A percentile compares a stretch with the other conserved stretches of the same genome.
phyloP scores from a whole-genome alignment of 1,284 basidiomycete genomes.

The Dichomitus squalens region DNA sequence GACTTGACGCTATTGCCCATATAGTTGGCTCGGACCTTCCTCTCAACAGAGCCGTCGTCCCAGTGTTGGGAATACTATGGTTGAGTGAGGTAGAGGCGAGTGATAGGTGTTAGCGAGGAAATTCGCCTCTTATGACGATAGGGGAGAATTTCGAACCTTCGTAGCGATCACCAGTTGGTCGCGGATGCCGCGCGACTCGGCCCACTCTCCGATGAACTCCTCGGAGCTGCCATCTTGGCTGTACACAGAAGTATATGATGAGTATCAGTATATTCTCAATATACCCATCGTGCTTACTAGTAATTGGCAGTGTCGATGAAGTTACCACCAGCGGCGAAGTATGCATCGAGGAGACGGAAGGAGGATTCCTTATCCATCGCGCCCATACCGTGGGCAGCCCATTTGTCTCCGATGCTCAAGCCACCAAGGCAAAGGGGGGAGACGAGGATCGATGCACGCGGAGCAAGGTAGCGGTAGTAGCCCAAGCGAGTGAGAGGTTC shows the following conservation, averaged over 20 bases:
- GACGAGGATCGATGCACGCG: constrained; percentile 9
- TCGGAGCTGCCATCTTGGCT: constrained; percentile 36
- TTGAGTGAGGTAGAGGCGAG: constrained; percentile 35
- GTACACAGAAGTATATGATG: too few species aligned
- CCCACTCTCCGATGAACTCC: constrained; percentile 46
- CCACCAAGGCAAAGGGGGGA: constrained; percentile 45
- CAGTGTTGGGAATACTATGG: constrained; percentile 33
- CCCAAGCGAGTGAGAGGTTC: constrained; percentile 12
- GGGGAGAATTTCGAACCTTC: constrained; percentile 40
- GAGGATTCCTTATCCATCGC: constrained; percentile 39
- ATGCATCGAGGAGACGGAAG: constrained; percentile 38
- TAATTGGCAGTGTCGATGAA: constrained; percentile 37
- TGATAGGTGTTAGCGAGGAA: neutral
- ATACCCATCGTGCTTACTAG: constrained; percentile 20
- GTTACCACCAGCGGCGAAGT: constrained; percentile 34
- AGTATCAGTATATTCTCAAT: neutral
- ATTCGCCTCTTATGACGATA: neutral
- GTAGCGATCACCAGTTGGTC: constrained; percentile 48
- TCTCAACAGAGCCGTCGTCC: constrained; percentile 26
- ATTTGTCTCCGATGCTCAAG: constrained; percentile 53
- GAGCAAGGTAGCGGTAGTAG: constrained; percentile 15
- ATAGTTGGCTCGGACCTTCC: constrained; percentile 45
- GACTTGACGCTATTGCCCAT: constrained; percentile 50
- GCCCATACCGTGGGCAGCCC: constrained; percentile 40
- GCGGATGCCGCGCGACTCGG: constrained; percentile 39